phyloP scores from a whole-genome alignment of 2,329 filamentous ascomycete species.

The Aspergillus sp. region DNA sequence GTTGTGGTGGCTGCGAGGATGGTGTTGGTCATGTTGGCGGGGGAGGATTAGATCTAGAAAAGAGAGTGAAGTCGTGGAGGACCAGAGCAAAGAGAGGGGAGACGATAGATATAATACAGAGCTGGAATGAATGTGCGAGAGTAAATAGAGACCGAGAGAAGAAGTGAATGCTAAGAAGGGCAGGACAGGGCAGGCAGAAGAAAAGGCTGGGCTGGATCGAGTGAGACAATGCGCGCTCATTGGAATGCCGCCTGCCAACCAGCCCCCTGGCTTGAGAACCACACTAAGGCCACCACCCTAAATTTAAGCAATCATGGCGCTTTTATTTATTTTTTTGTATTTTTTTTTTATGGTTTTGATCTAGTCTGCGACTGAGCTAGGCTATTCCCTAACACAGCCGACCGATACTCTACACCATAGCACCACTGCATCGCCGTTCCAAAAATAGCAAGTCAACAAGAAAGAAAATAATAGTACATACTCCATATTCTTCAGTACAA shows the following conservation, averaged over 20 bases:
- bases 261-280: neutral
- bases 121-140: neutral
- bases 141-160: neutral
- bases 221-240: neutral
- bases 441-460: neutral
- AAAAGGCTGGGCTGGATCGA: neutral
- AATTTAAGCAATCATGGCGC: neutral
- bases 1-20: constrained; percentile 5
- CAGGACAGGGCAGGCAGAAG: neutral
- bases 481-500: constrained; percentile 10
- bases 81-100: neutral
- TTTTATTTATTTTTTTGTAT: neutral
- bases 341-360: too few species aligned
- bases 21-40: constrained; percentile 12
- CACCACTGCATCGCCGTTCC: neutral
- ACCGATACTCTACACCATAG: neutral
- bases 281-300: neutral
- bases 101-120: neutral
- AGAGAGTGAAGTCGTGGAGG: neutral
- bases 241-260: too few species aligned
- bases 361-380: neutral
- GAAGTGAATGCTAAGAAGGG: constrained; percentile 1
- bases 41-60: neutral
- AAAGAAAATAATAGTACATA: constrained; percentile 8
- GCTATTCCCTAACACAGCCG: neutral